phyloP scores from a whole-genome alignment of 108 stramenopile genomes.

The Nannochloropsis salina region DNA sequence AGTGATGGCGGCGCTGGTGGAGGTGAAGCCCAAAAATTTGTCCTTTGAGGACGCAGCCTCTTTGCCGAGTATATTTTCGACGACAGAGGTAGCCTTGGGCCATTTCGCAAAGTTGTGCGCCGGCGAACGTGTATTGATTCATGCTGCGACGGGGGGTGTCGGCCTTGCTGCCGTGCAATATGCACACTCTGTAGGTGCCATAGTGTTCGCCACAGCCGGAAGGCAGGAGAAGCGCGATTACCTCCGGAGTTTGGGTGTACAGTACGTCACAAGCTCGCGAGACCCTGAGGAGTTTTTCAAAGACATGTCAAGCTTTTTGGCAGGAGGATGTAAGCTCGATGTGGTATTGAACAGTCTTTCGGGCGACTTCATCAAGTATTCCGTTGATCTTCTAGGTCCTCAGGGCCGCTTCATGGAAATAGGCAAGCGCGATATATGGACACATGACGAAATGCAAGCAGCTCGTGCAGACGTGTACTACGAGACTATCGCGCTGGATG shows the following conservation, averaged over 20 bases:
- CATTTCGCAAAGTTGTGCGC: constrained; percentile 19
- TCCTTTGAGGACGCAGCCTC: constrained; percentile 3
- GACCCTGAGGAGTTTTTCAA: not conserved
- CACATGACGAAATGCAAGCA: not conserved
- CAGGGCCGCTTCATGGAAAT: not conserved
- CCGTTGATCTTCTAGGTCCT: not conserved
- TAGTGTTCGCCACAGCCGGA: not conserved
- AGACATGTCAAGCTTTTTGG: constrained; percentile 4
- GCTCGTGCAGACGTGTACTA: not conserved
- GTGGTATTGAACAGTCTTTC: constrained; percentile 15
- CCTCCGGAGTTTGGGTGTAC: not conserved
- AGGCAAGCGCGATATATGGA: constrained; percentile 10
- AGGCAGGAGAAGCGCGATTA: constrained; percentile 5
- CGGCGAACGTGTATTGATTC: constrained; percentile 14
- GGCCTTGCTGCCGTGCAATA: constrained; percentile 3
- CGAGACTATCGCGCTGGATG: not conserved
- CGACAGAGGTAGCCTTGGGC: constrained; percentile 16
- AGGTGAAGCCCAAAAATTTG: constrained; percentile 5
- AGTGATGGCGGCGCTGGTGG: constrained; percentile 15
- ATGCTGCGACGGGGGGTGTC: constrained; percentile 2
- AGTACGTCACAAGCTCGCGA: constrained; percentile 10
- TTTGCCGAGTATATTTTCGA: constrained; percentile 17
- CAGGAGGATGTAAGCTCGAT: not conserved
- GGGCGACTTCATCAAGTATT: constrained; percentile 12
- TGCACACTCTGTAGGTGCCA: constrained; percentile 12